Conservation (phyloP, 495 filamentous ascomycete species). For the Pseudotulostoma volvatum region DNA sequence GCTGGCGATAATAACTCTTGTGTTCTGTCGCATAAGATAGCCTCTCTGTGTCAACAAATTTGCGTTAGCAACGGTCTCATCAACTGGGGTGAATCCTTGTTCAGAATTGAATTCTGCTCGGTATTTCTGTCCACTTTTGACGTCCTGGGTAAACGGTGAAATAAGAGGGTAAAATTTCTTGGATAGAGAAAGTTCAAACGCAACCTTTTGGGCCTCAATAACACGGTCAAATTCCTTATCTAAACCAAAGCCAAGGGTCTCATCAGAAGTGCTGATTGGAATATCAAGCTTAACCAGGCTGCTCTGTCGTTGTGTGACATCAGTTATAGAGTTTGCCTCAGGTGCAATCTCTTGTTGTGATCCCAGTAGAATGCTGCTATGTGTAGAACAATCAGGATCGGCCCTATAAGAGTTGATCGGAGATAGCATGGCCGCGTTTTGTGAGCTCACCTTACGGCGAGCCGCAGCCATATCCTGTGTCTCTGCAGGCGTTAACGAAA, state of each 20-base stretch:
- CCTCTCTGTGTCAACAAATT: slow-evolving; percentile 59
- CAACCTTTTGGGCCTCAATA: slow-evolving; percentile 96
- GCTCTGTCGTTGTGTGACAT: slow-evolving; percentile 27
- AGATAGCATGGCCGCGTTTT: slow-evolving; percentile 42
- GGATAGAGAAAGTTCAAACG: slow-evolving; percentile 38
- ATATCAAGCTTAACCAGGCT: slow-evolving; percentile 55
- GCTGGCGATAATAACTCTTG: slow-evolving; percentile 81
- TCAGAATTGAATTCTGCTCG: neutral
- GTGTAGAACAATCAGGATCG: slow-evolving; percentile 15
- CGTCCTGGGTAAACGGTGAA: slow-evolving; percentile 2
- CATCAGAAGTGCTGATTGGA: slow-evolving; percentile 32
- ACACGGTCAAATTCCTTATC: slow-evolving; percentile 89
- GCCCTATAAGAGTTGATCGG: slow-evolving; percentile 19
- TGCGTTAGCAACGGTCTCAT: slow-evolving; percentile 37
- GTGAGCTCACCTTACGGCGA: slow-evolving; percentile 67
- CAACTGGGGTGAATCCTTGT: neutral
- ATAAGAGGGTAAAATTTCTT: slow-evolving; percentile 7
- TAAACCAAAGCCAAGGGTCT: slow-evolving; percentile 58
- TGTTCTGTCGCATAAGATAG: slow-evolving; percentile 97
- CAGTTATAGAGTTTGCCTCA: slow-evolving; percentile 2
- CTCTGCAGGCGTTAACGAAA: slow-evolving; percentile 75
- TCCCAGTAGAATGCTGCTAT: slow-evolving; percentile 14
- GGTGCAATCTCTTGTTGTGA: neutral
- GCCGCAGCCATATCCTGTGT: slow-evolving; percentile 74
- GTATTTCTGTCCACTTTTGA: too few relatives aligned